Conservation (phyloP, 2,329 filamentous ascomycete genomes). For the Ilyonectria mors-panacis region DNA sequence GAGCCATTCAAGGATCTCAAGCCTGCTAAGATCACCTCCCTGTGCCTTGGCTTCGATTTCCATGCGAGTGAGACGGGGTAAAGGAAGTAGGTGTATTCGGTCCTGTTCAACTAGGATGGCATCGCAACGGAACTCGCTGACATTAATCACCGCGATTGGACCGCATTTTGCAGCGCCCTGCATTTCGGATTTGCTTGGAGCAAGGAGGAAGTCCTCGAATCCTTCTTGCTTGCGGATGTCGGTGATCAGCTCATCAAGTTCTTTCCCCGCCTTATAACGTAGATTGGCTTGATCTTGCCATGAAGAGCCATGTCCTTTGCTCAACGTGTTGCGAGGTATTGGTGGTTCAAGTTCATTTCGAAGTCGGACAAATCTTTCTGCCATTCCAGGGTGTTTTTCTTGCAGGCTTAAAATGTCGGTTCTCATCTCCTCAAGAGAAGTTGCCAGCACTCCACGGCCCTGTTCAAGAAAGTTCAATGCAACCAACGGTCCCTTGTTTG, state of each 20-base stretch:
- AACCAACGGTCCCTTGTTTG: not conserved
- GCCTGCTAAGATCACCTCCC: not conserved
- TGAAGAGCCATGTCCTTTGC: no score
- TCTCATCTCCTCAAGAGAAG: conserved; percentile 16
- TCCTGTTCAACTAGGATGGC: conserved; percentile 47
- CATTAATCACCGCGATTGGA: conserved; percentile 51
- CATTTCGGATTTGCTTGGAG: conserved; percentile 38
- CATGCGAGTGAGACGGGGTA: conserved; percentile 24
- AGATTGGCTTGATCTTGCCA: not conserved
- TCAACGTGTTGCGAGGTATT: no score
- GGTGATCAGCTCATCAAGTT: not conserved
- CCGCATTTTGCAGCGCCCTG: conserved; percentile 40
- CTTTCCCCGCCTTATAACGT: not conserved
- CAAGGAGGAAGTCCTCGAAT: conserved; percentile 47
- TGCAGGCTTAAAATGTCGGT: conserved; percentile 1
- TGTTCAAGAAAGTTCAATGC: conserved; percentile 21
- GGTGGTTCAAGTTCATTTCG: not conserved
- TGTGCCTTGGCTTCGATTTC: not conserved
- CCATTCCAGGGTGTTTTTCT: not conserved
- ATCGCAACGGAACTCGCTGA: conserved; percentile 49
- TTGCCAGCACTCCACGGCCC: conserved; percentile 17
- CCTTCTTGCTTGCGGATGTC: conserved; percentile 19
- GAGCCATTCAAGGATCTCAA: conserved; percentile 47
- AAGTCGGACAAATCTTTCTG: not conserved
- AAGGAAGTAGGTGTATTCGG: conserved; percentile 33